Evolutionary conservation across 345 rosid genomes (phyloP).

Genomic region (Salix purpurea): DNA sequence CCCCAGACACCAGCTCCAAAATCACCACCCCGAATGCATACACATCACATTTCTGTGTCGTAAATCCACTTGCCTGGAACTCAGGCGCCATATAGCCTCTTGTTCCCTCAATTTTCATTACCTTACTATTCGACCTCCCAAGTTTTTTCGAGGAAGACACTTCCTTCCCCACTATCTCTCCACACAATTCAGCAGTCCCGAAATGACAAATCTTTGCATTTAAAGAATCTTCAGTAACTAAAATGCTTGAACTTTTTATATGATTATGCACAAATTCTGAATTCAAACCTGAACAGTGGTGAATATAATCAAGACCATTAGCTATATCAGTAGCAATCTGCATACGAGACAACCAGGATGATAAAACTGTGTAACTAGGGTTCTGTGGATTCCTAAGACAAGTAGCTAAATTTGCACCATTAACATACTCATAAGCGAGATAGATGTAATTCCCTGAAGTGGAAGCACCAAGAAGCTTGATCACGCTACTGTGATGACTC

Average conservation of each 20-base stretch:
- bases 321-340: conserved; percentile 25
- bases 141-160: background rate
- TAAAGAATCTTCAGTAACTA: conserved; percentile 14
- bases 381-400: conserved; percentile 26
- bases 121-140: conserved; percentile 7
- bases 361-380: conserved; percentile 16
- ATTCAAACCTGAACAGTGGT: conserved; percentile 14
- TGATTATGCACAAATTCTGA: conserved; percentile 23
- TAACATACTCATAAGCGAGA: conserved; percentile 21
- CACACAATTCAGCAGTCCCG: conserved; percentile 28
- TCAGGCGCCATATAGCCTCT: conserved; percentile 57
- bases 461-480: conserved; percentile 68
- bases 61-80: conserved; percentile 26
- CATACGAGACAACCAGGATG: conserved; percentile 26
- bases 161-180: conserved; percentile 6
- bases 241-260: conserved; percentile 18
- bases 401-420: conserved; percentile 20
- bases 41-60: conserved; percentile 28
- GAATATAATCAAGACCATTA: conserved; percentile 27
- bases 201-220: conserved; percentile 32
- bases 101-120: conserved; percentile 40
- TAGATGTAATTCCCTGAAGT: conserved; percentile 32
- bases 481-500: conserved; percentile 68
- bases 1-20: conserved; percentile 28
- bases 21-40: conserved; percentile 33